Evolutionary conservation across 2,329 filamentous ascomycete genomes (phyloP).

Genomic region (Fusarium sp.): DNA sequence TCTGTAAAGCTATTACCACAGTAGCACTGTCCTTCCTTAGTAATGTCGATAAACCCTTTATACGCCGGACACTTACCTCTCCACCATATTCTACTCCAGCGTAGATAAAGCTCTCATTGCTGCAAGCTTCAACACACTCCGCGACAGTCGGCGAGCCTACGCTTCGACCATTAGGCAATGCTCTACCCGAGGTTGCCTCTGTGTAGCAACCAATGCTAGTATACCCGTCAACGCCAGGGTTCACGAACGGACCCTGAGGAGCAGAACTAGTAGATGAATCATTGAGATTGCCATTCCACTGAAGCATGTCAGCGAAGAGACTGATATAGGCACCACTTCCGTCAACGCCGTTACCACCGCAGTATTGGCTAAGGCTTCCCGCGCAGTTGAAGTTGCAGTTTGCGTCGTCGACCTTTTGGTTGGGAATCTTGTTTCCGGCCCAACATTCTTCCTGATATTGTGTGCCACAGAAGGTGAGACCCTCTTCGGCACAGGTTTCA

Average conservation of each 20-base stretch:
- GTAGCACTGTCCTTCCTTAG: slow-evolving; percentile 48
- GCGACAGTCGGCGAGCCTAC: slow-evolving; percentile 51
- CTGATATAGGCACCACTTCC: slow-evolving; percentile 59
- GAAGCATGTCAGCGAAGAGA: slow-evolving; percentile 57
- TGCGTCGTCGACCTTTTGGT: slow-evolving; percentile 56
- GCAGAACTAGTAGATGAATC: neutral
- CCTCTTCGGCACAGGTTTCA: slow-evolving; percentile 53
- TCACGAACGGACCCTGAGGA: slow-evolving; percentile 47
- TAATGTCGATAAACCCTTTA: fast-evolving
- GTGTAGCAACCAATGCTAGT: slow-evolving; percentile 56
- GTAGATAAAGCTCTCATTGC: slow-evolving; percentile 44
- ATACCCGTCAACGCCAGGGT: slow-evolving; percentile 55
- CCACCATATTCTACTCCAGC: slow-evolving; percentile 57
- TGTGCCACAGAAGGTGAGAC: slow-evolving; percentile 60
- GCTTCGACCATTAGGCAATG: slow-evolving; percentile 47
- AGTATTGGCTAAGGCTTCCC: slow-evolving; percentile 63
- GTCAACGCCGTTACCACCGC: slow-evolving; percentile 62
- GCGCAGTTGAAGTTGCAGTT: slow-evolving; percentile 66
- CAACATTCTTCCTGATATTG: slow-evolving; percentile 67
- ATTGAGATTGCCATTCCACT: slow-evolving; percentile 38
- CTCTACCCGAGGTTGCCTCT: slow-evolving; percentile 50
- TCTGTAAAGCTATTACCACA: slow-evolving; percentile 50
- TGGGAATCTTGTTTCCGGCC: slow-evolving; percentile 63
- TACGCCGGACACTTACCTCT: slow-evolving; percentile 43
- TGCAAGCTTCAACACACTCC: slow-evolving; percentile 52